Percentiles rank a stretch among this genome's conserved stretches.
These are phyloP conservation scores for Agroathelia rolfsii DNA, from an alignment of 1,284 basidiomycete genomes.

Conservation along the genomic window DNA sequence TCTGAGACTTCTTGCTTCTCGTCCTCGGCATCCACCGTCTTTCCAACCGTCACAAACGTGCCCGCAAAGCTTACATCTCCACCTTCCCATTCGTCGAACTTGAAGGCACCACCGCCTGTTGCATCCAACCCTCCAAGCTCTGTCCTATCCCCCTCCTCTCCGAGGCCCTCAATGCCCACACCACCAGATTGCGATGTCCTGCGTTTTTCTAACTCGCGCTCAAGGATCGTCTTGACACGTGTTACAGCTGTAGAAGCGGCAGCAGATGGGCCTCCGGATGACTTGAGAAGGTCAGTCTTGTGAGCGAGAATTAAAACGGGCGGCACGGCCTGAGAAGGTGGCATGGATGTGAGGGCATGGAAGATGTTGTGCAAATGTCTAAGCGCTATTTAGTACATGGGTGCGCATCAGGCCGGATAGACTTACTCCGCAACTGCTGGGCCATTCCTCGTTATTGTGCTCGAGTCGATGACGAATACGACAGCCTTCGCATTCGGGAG, in stretches of 20 bases:
- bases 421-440: slow-evolving; percentile 67
- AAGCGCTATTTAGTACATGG: slow-evolving; percentile 5
- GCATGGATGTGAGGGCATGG: slow-evolving; percentile 58
- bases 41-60: slow-evolving; percentile 40
- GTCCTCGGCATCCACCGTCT: slow-evolving; percentile 17
- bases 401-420: not conserved
- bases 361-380: slow-evolving; percentile 67
- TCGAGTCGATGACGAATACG: slow-evolving; percentile 69
- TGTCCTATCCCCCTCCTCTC: slow-evolving; percentile 45
- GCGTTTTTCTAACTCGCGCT: slow-evolving; percentile 73
- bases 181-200: slow-evolving; percentile 49
- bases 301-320: slow-evolving; percentile 59
- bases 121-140: slow-evolving; percentile 61
- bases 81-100: slow-evolving; percentile 71
- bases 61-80: slow-evolving; percentile 60
- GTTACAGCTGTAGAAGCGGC: slow-evolving; percentile 47
- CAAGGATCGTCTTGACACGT: slow-evolving; percentile 64
- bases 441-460: slow-evolving; percentile 63
- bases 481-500: slow-evolving; percentile 50
- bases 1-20: slow-evolving; percentile 24
- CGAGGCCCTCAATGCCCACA: slow-evolving; percentile 61
- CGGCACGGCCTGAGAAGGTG: slow-evolving; percentile 55
- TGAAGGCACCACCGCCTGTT: slow-evolving; percentile 44
- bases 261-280: slow-evolving; percentile 30
- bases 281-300: slow-evolving; percentile 61